phyloP scores from a whole-genome alignment of 2,329 filamentous ascomycete genomes.

The Zymoseptoria crescenta region DNA sequence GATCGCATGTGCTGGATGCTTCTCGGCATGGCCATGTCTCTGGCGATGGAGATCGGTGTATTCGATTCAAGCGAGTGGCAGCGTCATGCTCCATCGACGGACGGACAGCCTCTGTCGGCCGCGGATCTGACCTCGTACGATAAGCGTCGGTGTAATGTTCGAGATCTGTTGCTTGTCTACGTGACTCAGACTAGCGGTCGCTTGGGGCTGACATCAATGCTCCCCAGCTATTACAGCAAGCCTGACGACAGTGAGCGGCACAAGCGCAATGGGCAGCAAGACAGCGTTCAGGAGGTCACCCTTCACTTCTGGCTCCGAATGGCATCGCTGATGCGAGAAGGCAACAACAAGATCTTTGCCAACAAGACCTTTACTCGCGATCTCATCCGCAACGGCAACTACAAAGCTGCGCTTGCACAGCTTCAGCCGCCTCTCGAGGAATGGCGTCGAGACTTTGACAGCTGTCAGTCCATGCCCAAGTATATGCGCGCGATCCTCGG shows the following conservation, averaged over 20 bases:
- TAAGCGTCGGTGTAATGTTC: conserved; percentile 70
- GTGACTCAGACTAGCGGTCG: conserved; percentile 89
- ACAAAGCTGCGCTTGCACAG: conserved; percentile 70
- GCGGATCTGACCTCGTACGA: conserved; percentile 67
- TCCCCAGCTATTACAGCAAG: conserved; percentile 48
- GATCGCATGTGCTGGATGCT: conserved; percentile 99
- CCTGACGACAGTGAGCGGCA: conserved; percentile 29
- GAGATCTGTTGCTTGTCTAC: conserved; percentile 81
- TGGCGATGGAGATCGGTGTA: conserved; percentile 89
- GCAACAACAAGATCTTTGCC: conserved; percentile 80
- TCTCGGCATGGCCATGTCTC: conserved; percentile 77
- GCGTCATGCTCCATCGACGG: conserved; percentile 44
- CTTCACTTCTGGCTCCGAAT: conserved; percentile 89
- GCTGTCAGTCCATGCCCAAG: conserved; percentile 46
- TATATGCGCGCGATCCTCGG: conserved; percentile 67
- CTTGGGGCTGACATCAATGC: conserved; percentile 88
- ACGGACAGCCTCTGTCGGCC: conserved; percentile 30
- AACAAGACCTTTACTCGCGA: conserved; percentile 82
- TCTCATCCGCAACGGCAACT: conserved; percentile 78
- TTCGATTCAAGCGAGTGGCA: conserved; percentile 73
- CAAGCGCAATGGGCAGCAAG: conserved; percentile 23
- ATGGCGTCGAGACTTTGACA: conserved; percentile 77
- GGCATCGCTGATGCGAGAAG: conserved; percentile 83
- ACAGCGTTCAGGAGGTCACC: conserved; percentile 45
- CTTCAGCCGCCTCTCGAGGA: conserved; percentile 70